Conservation (phyloP, 2,329 filamentous ascomycete genomes). For the Orbilia blumenaviensis region DNA sequence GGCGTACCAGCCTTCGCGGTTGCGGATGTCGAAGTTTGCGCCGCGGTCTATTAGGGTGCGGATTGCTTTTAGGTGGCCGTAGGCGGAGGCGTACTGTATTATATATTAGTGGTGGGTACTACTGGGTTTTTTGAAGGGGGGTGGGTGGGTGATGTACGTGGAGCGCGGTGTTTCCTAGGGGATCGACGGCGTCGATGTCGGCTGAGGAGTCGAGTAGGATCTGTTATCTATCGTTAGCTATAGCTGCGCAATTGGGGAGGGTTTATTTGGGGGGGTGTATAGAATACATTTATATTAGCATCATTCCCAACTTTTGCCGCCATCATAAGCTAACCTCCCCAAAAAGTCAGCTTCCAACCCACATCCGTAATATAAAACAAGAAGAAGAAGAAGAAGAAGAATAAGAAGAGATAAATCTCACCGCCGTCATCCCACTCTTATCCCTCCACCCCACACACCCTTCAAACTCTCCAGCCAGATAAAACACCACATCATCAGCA, state of each 20-base stretch:
- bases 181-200: conserved; percentile 60
- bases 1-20: conserved; percentile 56
- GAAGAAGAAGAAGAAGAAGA: background rate
- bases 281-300: conserved; percentile 56
- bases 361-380: background rate
- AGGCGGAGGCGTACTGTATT: conserved; percentile 57
- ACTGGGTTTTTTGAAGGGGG: conserved; percentile 3
- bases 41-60: conserved; percentile 57
- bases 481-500: conserved; percentile 55
- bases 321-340: conserved; percentile 54
- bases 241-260: no score
- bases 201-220: conserved; percentile 61
- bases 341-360: background rate
- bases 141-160: conserved; percentile 47
- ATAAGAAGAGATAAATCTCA: no score
- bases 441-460: conserved; percentile 56
- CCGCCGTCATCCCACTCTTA: conserved; percentile 55
- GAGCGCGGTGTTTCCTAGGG: conserved; percentile 55
- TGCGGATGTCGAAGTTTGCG: conserved; percentile 54
- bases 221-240: conserved; percentile 4
- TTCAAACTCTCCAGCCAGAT: conserved; percentile 53
- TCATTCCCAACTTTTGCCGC: conserved; percentile 56
- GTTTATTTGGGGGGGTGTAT: background rate
- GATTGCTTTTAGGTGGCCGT: conserved; percentile 57
- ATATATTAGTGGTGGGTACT: background rate